phyloP scores from a whole-genome alignment of 768 basidiomycete genomes.

The Pulveroboletus sp. region DNA sequence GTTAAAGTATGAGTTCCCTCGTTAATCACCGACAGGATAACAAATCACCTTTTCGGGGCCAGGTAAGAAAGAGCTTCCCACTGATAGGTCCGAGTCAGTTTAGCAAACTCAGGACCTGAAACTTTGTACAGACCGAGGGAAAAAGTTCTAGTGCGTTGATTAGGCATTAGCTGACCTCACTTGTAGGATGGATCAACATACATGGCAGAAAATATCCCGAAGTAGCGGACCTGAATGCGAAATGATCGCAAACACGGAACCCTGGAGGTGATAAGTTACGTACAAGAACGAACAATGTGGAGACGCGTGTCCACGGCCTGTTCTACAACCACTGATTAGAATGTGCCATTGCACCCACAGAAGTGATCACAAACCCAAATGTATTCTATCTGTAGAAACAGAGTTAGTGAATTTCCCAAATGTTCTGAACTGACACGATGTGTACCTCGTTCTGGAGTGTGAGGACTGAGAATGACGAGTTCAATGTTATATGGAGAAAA shows the following conservation, averaged over 20 bases:
- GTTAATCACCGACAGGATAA: too few species aligned
- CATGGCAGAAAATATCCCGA: too few species aligned
- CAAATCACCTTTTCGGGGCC: not conserved
- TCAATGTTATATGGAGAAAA: not conserved
- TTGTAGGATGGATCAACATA: too few species aligned
- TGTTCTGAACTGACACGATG: not conserved
- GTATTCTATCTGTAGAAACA: constrained; percentile 3
- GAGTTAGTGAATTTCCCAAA: not conserved
- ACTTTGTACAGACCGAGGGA: not conserved
- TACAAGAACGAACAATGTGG: constrained; percentile 8
- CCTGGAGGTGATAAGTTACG: not conserved
- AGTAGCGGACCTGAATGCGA: too few species aligned
- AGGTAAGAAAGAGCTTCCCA: not conserved
- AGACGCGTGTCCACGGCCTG: constrained; percentile 10
- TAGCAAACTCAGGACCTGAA: not conserved
- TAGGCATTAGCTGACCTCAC: too few species aligned
- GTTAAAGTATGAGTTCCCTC: not conserved
- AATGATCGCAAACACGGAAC: too few species aligned
- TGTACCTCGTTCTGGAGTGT: constrained; percentile 10
- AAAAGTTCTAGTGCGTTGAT: too few species aligned
- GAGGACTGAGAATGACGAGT: not conserved
- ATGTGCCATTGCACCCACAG: not conserved
- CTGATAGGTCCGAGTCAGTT: not conserved
- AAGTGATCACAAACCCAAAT: constrained; percentile 5
- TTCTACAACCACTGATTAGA: not conserved